Conservation (phyloP, 495 filamentous ascomycete genomes). For the Hypoxylon perforatum region DNA sequence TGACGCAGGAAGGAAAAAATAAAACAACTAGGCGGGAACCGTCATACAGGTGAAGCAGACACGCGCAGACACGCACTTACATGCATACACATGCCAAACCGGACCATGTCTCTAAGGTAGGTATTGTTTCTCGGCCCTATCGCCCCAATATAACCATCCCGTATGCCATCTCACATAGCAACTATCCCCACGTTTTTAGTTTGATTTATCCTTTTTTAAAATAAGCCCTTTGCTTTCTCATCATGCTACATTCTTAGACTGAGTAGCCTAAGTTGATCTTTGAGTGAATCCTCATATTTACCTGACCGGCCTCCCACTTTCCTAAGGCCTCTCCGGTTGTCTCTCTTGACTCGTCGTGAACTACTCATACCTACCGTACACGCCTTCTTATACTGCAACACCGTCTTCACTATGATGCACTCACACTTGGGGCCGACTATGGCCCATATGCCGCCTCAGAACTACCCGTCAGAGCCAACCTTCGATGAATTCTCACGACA, state of each 20-base stretch:
- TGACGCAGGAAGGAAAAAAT: conserved; percentile 51
- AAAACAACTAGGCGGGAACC: conserved; percentile 47
- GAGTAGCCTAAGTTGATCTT: conserved; percentile 40
- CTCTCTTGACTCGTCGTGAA: conserved; percentile 12
- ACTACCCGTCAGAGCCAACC: conserved; percentile 47
- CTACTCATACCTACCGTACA: conserved; percentile 10
- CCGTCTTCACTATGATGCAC: conserved; percentile 42
- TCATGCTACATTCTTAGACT: conserved; percentile 41
- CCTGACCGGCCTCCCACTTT: conserved; percentile 30
- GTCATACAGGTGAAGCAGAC: conserved; percentile 51
- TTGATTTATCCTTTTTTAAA: conserved; percentile 47
- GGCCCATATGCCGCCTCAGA: conserved; percentile 33
- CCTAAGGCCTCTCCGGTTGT: conserved; percentile 2
- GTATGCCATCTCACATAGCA: conserved; percentile 46
- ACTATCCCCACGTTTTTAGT: conserved; percentile 44
- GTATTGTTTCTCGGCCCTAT: conserved; percentile 52
- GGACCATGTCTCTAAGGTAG: conserved; percentile 49
- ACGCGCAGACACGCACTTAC: conserved; percentile 48
- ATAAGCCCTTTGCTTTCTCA: conserved; percentile 44
- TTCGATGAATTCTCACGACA: conserved; percentile 54
- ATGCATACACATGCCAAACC: conserved; percentile 51
- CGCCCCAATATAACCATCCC: conserved; percentile 50
- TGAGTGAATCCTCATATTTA: conserved; percentile 40
- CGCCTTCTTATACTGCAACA: conserved; percentile 7
- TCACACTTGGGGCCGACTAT: conserved; percentile 37